Evolutionary conservation across 2,329 filamentous ascomycete genomes (phyloP), one percentile per base, ranked within the genome.

Genomic region (Pseudogymnoascus sp.): DNA sequence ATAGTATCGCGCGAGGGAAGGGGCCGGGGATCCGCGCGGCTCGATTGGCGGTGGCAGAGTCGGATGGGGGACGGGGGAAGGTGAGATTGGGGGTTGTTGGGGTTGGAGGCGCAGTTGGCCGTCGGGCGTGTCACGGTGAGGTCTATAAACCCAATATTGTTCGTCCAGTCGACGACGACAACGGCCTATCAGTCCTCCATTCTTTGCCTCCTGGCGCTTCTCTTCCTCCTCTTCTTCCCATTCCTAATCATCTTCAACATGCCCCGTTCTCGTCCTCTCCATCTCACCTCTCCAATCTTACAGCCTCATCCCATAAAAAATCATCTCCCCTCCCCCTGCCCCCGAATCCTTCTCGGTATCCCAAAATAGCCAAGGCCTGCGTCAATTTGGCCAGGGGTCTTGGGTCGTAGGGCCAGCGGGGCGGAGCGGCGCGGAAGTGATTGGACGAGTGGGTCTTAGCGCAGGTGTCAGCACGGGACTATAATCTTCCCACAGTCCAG

Each of bases 291-390:
- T 28, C 43, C 24, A 53, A 16, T 53, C 43, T 14, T 19, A 43
- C 40, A 43, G 19, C 40, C 10, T 22, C 38, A 6, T 16, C 24
- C 43, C 43, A 53, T 31, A 31, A 53, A 50, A 53, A 28, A 10
- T 28, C 24, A 26, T 7, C 14, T 22, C 19, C 6, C 43, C 7
- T 2, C 26, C 26, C 46, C 46, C 24, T 19, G 26, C 14, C 46
- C 14, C n/a, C 46, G 22, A 53, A 53, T 53, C 46, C 46, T 31
- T 22, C 26, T 53, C 46, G 26, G 26, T 11, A 53, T 31, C 46
- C 46, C 8, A 53, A 53, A 53, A 53, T 53, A 53, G 46, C 46
- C 46, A 53, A 53, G 46, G 46, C 46, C n/a, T 31, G 46, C 46
- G 46, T 53, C 46, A 53, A 31, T 14, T 7, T n/a, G 4, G n/a